Conservation (phyloP, 805 yeast species). For the Kazachstania africana region DNA sequence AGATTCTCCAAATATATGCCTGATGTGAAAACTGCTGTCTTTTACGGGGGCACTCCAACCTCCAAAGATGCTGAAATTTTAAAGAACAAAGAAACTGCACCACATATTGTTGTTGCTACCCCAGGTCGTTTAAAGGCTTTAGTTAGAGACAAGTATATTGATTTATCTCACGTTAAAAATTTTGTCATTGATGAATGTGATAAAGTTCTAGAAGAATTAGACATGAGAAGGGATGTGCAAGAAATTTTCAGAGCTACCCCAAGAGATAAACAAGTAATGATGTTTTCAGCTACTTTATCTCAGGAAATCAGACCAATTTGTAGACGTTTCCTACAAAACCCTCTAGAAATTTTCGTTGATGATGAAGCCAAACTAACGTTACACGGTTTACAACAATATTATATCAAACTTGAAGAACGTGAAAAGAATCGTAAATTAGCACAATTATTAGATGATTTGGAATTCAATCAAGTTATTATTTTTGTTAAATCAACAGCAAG, state of each 20-base stretch:
- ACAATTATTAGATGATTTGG: constrained; percentile 84
- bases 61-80: constrained; percentile 75
- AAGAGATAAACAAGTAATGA: constrained; percentile 97
- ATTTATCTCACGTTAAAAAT: constrained; percentile 80
- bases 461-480: constrained; percentile 95
- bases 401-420: constrained; percentile 74
- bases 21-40: constrained; percentile 91
- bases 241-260: constrained; percentile 96
- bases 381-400: constrained; percentile 97
- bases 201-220: constrained; percentile 81
- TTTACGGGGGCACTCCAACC: constrained; percentile 90
- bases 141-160: constrained; percentile 80
- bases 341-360: constrained; percentile 93
- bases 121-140: constrained; percentile 96
- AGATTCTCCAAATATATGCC: constrained; percentile 98
- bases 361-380: constrained; percentile 94
- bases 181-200: constrained; percentile 98
- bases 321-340: constrained; percentile 96
- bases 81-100: constrained; percentile 86
- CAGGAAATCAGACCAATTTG: constrained; percentile 93
- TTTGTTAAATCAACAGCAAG: constrained; percentile 86
- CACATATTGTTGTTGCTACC: constrained; percentile 94
- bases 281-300: constrained; percentile 94
- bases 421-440: constrained; percentile 90
- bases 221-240: constrained; percentile 97